These are phyloP conservation scores for Oryza officinalis DNA, from an alignment of 176 grass and related monocot species.

Conservation along the genomic window DNA sequence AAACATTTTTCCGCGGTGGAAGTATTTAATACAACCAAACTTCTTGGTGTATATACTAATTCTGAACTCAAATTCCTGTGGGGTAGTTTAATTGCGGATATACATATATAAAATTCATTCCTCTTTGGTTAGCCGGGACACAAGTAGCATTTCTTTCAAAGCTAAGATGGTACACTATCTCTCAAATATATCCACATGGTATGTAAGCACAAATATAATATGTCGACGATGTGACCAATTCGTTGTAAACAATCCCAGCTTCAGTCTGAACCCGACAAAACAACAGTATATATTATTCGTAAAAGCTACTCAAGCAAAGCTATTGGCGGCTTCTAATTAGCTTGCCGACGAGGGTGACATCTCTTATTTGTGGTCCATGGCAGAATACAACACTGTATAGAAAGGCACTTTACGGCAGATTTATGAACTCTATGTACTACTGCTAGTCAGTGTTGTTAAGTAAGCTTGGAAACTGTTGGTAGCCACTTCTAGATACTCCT, in stretches of 20 bases:
- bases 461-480: not conserved
- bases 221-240: conserved; percentile 26
- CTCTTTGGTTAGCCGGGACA: conserved; percentile 38
- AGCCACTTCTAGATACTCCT: conserved; percentile 12
- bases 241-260: conserved; percentile 5
- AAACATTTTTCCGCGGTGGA: not conserved
- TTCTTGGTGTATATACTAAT: not conserved
- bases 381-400: not conserved
- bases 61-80: not conserved
- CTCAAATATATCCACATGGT: conserved; percentile 14
- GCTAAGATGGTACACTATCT: conserved; percentile 4
- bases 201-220: conserved; percentile 30
- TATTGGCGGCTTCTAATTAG: not conserved
- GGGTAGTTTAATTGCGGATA: not conserved
- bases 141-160: conserved; percentile 27
- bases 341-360: not conserved
- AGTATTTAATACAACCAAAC: not conserved
- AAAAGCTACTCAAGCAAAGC: not conserved
- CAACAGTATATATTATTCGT: conserved; percentile 21
- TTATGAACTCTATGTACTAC: not conserved
- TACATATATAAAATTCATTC: not conserved
- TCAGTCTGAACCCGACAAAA: not conserved
- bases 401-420: conserved; percentile 27
- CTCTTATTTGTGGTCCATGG: not conserved
- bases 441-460: not conserved